Evolutionary conservation across 2,329 filamentous ascomycete genomes (phyloP), one percentile per base, ranked within the genome.

Genomic region (Xylaria sp.): DNA sequence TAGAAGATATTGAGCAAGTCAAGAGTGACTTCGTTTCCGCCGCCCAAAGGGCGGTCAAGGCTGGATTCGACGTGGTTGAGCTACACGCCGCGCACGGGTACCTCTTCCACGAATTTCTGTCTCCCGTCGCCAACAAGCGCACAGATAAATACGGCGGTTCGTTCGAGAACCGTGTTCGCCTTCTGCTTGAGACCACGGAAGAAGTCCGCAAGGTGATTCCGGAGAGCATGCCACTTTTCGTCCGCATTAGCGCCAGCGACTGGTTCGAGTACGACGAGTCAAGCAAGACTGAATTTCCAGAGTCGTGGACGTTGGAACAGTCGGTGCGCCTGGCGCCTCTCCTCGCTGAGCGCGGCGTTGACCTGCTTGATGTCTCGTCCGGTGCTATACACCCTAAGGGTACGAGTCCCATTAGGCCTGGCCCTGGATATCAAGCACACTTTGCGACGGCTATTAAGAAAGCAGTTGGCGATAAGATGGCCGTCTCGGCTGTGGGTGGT

Each of bases 71-170:
- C 74, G 87, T 88, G 3, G 84, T 92, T 18, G 90, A 90, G 79
- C 88, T 97, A 60, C 93, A 96, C 81, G 88, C 86, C 73, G 93
- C 92, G 0, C 93, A 96, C 75, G 92, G 93, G 0, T 96, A 94
- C 77, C 85, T 96, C 0, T 81, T 95, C 0, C 88, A 90, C 74
- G 81, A 83, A 1, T 96, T 95, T 83, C 69, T 94, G 2, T 90
- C 88, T 0, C 92, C 92, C 0, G 86, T 86, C 0, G 84, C 85
- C n/a, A 96, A 96, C 80, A 82, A 87, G 59, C 86, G 93, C 18
- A 91, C 84, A 0, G 91, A 92, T 75, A 75, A 84, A 66, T 93
- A 92, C 74, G 91, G 91, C 23, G 91, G 91, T 1, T 87, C 83
- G 55, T 91, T 91, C 71, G 90, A 92, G 81, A 94, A 95, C 80